Evolutionary conservation across 768 basidiomycete genomes (phyloP).

Genomic region (Russula sp.): DNA sequence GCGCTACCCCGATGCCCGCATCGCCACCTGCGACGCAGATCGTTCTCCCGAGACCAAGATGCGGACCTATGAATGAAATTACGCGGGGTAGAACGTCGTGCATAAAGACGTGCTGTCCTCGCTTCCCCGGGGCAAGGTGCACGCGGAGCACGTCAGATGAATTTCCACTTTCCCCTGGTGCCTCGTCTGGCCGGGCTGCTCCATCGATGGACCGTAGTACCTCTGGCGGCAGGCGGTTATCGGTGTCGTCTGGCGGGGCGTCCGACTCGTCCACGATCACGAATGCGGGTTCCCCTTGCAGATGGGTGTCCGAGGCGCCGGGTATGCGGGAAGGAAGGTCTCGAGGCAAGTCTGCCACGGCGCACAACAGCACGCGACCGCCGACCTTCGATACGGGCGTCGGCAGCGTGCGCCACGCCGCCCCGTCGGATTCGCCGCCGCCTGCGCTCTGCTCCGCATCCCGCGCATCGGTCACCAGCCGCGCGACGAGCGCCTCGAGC

Average conservation of each 20-base stretch:
- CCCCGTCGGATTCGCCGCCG: background rate
- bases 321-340: conserved; percentile 15
- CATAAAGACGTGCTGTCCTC: conserved; percentile 46
- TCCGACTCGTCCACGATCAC: conserved; percentile 28
- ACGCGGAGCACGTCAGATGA: conserved; percentile 26
- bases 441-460: background rate
- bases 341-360: conserved; percentile 30
- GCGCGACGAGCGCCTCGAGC: conserved; percentile 42
- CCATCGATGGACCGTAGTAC: background rate
- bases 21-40: conserved; percentile 58
- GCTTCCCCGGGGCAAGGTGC: conserved; percentile 41
- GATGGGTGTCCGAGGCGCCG: background rate
- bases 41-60: conserved; percentile 37
- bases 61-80: conserved; percentile 39
- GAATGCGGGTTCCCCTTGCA: conserved; percentile 25
- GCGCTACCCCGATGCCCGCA: conserved; percentile 53
- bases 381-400: conserved; percentile 35
- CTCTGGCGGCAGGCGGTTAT: background rate
- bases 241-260: background rate
- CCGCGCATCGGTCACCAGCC: conserved; percentile 21
- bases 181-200: background rate
- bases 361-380: conserved; percentile 40
- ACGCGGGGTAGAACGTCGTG: conserved; percentile 43
- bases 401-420: conserved; percentile 20
- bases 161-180: background rate